Evolutionary conservation across 352 stramenopile genomes (phyloP).

Genomic region (Globisporangium sylvaticum): DNA sequence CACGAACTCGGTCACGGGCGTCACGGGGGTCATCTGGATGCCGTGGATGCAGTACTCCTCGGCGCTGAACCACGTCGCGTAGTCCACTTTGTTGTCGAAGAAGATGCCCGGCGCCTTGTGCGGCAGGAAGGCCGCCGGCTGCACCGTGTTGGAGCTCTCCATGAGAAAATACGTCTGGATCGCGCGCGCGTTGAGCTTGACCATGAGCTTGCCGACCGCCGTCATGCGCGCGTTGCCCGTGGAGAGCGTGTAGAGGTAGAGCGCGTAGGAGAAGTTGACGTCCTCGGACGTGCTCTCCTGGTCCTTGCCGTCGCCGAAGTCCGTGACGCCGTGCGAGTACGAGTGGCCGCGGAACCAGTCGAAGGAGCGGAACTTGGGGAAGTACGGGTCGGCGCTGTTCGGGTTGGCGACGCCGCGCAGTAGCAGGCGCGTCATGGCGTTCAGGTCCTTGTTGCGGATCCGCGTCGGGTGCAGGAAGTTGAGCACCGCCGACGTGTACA

Average conservation of each 20-base stretch:
- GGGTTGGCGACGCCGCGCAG: slow-evolving; percentile 53
- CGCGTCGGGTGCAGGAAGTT: slow-evolving; percentile 73
- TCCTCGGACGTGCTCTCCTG: slow-evolving; percentile 66
- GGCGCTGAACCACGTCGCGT: slow-evolving; percentile 70
- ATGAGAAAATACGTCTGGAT: slow-evolving; percentile 77
- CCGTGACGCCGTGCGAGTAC: slow-evolving; percentile 63
- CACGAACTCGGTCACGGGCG: slow-evolving; percentile 56
- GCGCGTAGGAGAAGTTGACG: slow-evolving; percentile 59
- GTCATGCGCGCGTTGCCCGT: slow-evolving; percentile 40
- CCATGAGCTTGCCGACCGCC: slow-evolving; percentile 49
- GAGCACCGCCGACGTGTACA: slow-evolving; percentile 55
- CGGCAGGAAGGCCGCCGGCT: slow-evolving; percentile 35
- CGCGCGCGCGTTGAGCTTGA: slow-evolving; percentile 42
- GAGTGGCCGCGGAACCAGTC: slow-evolving; percentile 71
- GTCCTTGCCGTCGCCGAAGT: slow-evolving; percentile 59
- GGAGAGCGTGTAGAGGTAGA: slow-evolving; percentile 41
- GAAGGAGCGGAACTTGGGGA: slow-evolving; percentile 63
- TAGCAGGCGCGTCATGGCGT: slow-evolving; percentile 41
- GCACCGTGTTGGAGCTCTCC: slow-evolving; percentile 44
- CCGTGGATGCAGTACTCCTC: slow-evolving; percentile 73
- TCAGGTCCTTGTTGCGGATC: slow-evolving; percentile 42
- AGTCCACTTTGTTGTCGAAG: slow-evolving; percentile 83
- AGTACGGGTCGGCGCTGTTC: slow-evolving; percentile 44
- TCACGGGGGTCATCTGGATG: slow-evolving; percentile 74
- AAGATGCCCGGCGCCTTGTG: slow-evolving; percentile 65